A percentile compares a stretch with the other conserved stretches of the same genome.
Conservation (phyloP, 208 protist species). For the Wallacemonas rigidus region DNA sequence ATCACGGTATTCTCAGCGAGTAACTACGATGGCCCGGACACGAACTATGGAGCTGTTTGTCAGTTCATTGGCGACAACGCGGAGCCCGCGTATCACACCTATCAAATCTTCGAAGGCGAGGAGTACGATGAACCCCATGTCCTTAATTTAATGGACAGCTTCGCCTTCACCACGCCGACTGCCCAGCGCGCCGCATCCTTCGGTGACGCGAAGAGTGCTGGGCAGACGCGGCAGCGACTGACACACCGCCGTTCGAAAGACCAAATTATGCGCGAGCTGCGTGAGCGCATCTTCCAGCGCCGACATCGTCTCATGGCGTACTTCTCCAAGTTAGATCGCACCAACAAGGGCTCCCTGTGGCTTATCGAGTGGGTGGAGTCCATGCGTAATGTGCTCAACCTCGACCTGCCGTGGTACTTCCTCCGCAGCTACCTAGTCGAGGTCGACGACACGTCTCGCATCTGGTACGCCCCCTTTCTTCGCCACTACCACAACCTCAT, state of each 20-base stretch:
- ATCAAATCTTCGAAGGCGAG: slow-evolving; percentile 72
- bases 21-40: slow-evolving; percentile 96
- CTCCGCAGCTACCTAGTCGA: slow-evolving; percentile 78
- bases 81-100: slow-evolving; percentile 76
- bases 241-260: slow-evolving; percentile 68
- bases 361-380: slow-evolving; percentile 91
- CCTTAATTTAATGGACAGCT: slow-evolving; percentile 56
- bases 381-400: slow-evolving; percentile 85
- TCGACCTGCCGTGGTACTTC: slow-evolving; percentile 90
- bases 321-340: slow-evolving; percentile 87
- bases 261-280: slow-evolving; percentile 81
- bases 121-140: slow-evolving; percentile 65
- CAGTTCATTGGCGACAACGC: slow-evolving; percentile 76
- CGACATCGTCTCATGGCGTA: slow-evolving; percentile 84
- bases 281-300: slow-evolving; percentile 83
- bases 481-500: slow-evolving; percentile 76
- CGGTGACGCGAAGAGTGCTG: slow-evolving; percentile 10
- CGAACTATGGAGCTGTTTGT: slow-evolving; percentile 78
- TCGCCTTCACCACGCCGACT: slow-evolving; percentile 38
- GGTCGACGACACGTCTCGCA: slow-evolving; percentile 68
- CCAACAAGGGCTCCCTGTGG: slow-evolving; percentile 90
- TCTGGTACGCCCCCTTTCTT: slow-evolving; percentile 79
- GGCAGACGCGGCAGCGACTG: slow-evolving; percentile 25
- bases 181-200: slow-evolving; percentile 34
- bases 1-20: slow-evolving; percentile 98